These are phyloP conservation scores for Bipolaris gigantea DNA, from an alignment of 2,329 filamentous ascomycete genomes.

Conservation along the genomic window DNA sequence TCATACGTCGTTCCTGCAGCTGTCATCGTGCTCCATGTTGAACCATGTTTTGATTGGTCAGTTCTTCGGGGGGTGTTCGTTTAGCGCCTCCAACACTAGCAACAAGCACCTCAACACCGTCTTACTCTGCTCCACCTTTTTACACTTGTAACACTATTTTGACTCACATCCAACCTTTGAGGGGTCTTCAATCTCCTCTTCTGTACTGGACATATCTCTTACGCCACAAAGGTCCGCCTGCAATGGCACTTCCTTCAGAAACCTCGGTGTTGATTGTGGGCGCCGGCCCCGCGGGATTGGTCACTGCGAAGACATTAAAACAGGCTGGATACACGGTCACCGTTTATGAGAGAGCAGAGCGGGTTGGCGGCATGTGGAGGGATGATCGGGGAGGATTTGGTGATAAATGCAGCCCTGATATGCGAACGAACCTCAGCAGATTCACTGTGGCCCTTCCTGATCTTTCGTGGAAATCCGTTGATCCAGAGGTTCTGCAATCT, in stretches of 20 bases:
- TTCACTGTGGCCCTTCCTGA: slow-evolving; percentile 70
- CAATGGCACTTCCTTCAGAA: slow-evolving; percentile 13
- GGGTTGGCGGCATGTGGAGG: slow-evolving; percentile 80
- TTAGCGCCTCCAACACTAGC: slow-evolving; percentile 17
- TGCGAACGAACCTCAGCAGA: slow-evolving; percentile 71
- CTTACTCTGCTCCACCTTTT: background rate
- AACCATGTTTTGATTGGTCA: slow-evolving; percentile 11
- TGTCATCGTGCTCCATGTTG: background rate
- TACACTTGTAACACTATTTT: background rate
- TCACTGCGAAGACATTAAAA: slow-evolving; percentile 67
- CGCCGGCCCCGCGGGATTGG: slow-evolving; percentile 50
- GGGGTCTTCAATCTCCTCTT: too few species aligned
- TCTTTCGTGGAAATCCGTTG: slow-evolving; percentile 65
- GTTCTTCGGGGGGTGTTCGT: slow-evolving; percentile 15
- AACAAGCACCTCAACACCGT: background rate
- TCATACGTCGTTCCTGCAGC: slow-evolving; percentile 3
- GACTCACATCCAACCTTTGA: background rate
- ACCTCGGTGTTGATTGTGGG: slow-evolving; percentile 49
- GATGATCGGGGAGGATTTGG: slow-evolving; percentile 46
- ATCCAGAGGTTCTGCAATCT: slow-evolving; percentile 38
- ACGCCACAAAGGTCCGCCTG: background rate
- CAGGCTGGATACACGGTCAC: slow-evolving; percentile 67
- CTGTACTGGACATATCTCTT: background rate
- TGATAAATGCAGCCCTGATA: slow-evolving; percentile 64
- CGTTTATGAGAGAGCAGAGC: slow-evolving; percentile 66